phyloP scores from a whole-genome alignment of 148 eudicot species.

The Camellia lanceoleosa region DNA sequence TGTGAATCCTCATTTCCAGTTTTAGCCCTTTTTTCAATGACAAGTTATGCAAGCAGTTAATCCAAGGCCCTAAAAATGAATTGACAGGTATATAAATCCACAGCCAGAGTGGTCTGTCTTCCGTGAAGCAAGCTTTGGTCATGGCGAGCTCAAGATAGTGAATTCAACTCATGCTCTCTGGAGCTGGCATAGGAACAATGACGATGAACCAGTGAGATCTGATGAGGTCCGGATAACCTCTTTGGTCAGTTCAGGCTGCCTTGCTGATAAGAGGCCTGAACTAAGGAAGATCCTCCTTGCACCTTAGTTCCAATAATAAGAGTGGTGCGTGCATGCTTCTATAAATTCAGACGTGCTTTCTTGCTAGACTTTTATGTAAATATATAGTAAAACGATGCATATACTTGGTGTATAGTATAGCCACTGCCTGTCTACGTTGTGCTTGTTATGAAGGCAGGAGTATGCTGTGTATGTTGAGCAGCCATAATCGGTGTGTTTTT shows the following conservation, averaged over 20 bases:
- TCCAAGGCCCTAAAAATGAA: constrained; percentile 1
- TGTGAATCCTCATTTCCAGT: neutral
- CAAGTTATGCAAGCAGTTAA: neutral
- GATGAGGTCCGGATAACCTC: constrained; percentile 85
- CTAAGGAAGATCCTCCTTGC: constrained; percentile 48
- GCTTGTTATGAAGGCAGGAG: neutral
- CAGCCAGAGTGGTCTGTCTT: constrained; percentile 82
- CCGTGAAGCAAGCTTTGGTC: constrained; percentile 94
- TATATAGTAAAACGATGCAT: neutral
- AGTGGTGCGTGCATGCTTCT: neutral
- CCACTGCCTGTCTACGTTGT: neutral
- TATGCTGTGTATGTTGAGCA: no score
- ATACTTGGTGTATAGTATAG: neutral
- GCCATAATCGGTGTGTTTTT: neutral
- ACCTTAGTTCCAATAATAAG: constrained; percentile 30
- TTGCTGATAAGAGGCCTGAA: constrained; percentile 31
- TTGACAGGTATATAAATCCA: constrained; percentile 63
- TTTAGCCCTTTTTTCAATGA: neutral
- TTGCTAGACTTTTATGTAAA: neutral
- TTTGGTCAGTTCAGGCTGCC: constrained; percentile 62
- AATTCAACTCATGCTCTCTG: constrained; percentile 72
- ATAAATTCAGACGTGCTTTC: neutral
- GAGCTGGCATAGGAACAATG: constrained; percentile 95
- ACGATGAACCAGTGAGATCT: constrained; percentile 81
- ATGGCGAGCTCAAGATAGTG: constrained; percentile 75